A percentile compares a stretch with the other conserved stretches of the same genome.
phyloP scores from a whole-genome alignment of 139 green algal genomes.

The Nannochloris sp. region DNA sequence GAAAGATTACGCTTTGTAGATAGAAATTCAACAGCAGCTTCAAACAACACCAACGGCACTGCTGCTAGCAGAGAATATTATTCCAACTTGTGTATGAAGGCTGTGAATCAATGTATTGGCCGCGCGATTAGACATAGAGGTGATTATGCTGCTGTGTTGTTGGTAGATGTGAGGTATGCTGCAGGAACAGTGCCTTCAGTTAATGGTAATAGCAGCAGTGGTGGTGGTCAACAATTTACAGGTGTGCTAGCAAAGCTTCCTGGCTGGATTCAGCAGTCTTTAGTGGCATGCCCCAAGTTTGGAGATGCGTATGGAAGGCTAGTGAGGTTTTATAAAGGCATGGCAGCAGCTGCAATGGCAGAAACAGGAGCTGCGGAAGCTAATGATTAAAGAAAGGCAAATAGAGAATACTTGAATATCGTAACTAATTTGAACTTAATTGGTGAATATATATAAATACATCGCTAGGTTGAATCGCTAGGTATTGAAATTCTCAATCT shows the following conservation, averaged over 20 bases:
- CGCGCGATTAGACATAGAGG: conserved; percentile 68
- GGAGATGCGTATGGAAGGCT: conserved; percentile 32
- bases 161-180: conserved; percentile 77
- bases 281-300: conserved; percentile 29
- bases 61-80: conserved; percentile 69
- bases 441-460: no score
- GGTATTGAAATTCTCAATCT: no score
- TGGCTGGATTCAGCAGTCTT: conserved; percentile 58
- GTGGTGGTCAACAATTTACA: background rate
- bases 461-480: no score
- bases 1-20: conserved; percentile 85
- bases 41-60: background rate
- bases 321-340: conserved; percentile 31
- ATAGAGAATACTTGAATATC: no score
- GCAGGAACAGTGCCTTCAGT: background rate
- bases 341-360: background rate
- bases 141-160: conserved; percentile 86
- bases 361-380: no score
- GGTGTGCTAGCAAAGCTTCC: conserved; percentile 55
- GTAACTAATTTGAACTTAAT: no score
- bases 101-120: conserved; percentile 95
- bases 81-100: conserved; percentile 76
- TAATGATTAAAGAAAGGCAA: no score
- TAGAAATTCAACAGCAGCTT: background rate
- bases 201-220: background rate